These are phyloP conservation scores for Xanthoconium stramineum DNA, from an alignment of 768 basidiomycete genomes.

Conservation along the genomic window DNA sequence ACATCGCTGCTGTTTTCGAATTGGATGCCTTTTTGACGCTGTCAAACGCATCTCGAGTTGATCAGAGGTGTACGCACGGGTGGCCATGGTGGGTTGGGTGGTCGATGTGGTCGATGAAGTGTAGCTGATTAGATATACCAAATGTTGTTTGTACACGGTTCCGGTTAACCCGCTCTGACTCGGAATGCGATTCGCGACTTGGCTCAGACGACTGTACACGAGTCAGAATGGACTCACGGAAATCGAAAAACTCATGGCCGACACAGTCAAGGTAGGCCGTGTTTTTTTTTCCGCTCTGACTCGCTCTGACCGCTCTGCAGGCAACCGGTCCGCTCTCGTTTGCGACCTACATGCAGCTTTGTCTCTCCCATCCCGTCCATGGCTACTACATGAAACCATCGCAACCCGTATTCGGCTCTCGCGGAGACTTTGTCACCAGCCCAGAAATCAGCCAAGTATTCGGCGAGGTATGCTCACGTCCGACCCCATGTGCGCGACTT, in stretches of 20 bases:
- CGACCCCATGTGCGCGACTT: background rate
- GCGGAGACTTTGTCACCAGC: constrained; percentile 94
- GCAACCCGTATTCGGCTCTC: constrained; percentile 75
- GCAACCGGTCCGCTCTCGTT: constrained; percentile 87
- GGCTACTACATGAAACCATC: constrained; percentile 87
- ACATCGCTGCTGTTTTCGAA: constrained; percentile 95
- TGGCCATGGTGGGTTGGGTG: constrained; percentile 48
- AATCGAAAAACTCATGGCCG: constrained; percentile 65
- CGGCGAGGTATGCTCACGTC: constrained; percentile 71
- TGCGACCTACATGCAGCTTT: constrained; percentile 88
- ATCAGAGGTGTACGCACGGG: constrained; percentile 45
- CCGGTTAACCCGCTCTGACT: constrained; percentile 7
- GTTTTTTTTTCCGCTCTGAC: background rate
- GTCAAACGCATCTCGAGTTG: background rate
- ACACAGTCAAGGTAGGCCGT: constrained; percentile 62
- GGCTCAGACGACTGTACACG: constrained; percentile 5
- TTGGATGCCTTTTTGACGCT: constrained; percentile 67
- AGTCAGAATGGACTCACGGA: constrained; percentile 27
- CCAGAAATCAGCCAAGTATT: constrained; percentile 97
- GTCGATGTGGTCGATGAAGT: background rate
- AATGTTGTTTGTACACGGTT: background rate
- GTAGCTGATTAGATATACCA: background rate
- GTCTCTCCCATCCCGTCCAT: constrained; percentile 82
- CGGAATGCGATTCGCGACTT: constrained; percentile 7
- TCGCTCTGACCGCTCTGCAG: constrained; percentile 35